Evolutionary conservation across 2,329 filamentous ascomycete species (phyloP), one percentile per base, ranked within the genome.

Genomic region (Verticillium tricorpus): DNA sequence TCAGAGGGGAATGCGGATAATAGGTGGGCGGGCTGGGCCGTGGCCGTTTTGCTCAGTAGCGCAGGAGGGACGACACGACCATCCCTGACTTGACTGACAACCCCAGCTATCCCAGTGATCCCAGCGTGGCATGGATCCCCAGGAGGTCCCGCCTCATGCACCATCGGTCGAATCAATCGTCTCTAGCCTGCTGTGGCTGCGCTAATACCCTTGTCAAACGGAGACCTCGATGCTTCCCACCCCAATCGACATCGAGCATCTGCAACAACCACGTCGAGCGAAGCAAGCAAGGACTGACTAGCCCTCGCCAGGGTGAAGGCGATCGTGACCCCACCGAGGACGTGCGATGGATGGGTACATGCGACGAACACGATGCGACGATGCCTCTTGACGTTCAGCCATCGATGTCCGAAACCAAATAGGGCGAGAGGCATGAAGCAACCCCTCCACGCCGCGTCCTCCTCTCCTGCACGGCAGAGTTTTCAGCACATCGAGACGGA

Each of bases 121-220:
- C 19, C 45, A 52, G 45, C 45, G 8, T 12, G 45, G 22, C 45
- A 52, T 19, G 45, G 45, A 8, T 52, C 45, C 11, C 19, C 45
- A 19, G 9, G 45, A 19, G 19, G 19, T 12, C 45, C 45, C 45
- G 45, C 12, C 45, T 52, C 45, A 11, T 11, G n/a, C 45, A 52
- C 28, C 45, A 19, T 52, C 14, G 45, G 45, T 52, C 45, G 45
- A 19, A 52, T 52, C 45, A 9, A 52, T 52, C 45, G 45, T 52
- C 8, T 14, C n/a, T 52, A 52, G 45, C 45, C 45, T 12, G 19
- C 12, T 11, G 45, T 52, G 37, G 19, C 25, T 58, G 57, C 57
- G 25, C 56, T 58, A 45, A 34, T 25, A 58, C 39, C 57, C 57
- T 25, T 58, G 57, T 58, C 39, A 50, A 45, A 50, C 5, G 37